Conservation (phyloP, 2,329 filamentous ascomycete genomes). For the Cercospora janseana region DNA sequence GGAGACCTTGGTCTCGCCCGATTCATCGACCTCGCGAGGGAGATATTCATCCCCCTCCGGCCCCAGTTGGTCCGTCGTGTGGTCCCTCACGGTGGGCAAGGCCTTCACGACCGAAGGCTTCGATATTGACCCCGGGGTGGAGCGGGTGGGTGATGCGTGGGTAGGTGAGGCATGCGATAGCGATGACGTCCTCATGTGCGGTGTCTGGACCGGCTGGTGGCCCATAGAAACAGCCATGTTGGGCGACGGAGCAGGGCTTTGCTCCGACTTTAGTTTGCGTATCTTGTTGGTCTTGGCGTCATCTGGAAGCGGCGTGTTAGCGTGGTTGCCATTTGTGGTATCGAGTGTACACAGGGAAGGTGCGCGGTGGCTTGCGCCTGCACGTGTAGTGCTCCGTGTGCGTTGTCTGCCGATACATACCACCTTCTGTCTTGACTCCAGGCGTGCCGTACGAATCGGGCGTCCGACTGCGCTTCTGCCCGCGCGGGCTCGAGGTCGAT, state of each 20-base stretch:
- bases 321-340: constrained; percentile 9
- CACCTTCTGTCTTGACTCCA: constrained; percentile 58
- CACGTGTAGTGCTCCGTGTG: constrained; percentile 2
- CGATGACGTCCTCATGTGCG: constrained; percentile 52
- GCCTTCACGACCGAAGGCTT: constrained; percentile 84
- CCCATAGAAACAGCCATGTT: constrained; percentile 52
- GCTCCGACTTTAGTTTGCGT: constrained; percentile 30
- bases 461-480: constrained; percentile 76
- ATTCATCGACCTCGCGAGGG: constrained; percentile 86
- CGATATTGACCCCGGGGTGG: constrained; percentile 62
- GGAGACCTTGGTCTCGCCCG: constrained; percentile 91
- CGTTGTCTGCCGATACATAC: constrained; percentile 60
- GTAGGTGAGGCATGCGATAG: constrained; percentile 54
- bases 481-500: constrained; percentile 58
- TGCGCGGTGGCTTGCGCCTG: not conserved
- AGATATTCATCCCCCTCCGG: constrained; percentile 90
- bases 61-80: constrained; percentile 93
- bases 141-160: constrained; percentile 68
- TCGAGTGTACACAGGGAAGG: not conserved
- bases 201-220: constrained; percentile 50
- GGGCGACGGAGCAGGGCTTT: constrained; percentile 29
- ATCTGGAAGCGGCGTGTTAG: constrained; percentile 39
- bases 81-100: constrained; percentile 89
- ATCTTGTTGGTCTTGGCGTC: constrained; percentile 52
- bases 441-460: constrained; percentile 57